These are phyloP conservation scores for Amyloporia xantha DNA, from an alignment of 768 basidiomycete species.

Conservation along the genomic window DNA sequence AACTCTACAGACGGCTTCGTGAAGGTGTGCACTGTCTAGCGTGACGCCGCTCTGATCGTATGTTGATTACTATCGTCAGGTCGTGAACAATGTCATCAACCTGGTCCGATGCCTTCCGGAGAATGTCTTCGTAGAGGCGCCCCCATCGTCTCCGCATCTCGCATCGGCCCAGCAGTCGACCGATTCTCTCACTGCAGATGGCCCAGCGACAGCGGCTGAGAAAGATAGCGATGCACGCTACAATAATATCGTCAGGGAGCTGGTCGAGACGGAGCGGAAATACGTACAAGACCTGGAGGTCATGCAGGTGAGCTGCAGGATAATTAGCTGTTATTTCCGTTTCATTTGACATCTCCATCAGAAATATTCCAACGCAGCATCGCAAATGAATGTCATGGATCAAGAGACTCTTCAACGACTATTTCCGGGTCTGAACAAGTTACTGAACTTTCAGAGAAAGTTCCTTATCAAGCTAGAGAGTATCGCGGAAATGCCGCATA, in stretches of 20 bases:
- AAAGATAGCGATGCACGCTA: slow-evolving; percentile 54
- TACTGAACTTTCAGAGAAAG: slow-evolving; percentile 93
- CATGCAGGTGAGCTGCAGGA: slow-evolving; percentile 69
- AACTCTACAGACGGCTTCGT: slow-evolving; percentile 92
- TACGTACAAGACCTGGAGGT: slow-evolving; percentile 96
- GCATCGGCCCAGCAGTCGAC: slow-evolving; percentile 51
- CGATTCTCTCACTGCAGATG: slow-evolving; percentile 48
- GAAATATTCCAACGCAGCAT: slow-evolving; percentile 85
- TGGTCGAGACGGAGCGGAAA: slow-evolving; percentile 92
- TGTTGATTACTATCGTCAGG: slow-evolving; percentile 36
- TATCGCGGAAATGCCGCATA: slow-evolving; percentile 76
- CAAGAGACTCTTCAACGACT: slow-evolving; percentile 94
- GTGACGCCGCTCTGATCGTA: slow-evolving; percentile 1
- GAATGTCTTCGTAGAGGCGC: slow-evolving; percentile 58
- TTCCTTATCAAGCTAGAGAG: slow-evolving; percentile 88
- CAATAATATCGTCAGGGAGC: slow-evolving; percentile 79
- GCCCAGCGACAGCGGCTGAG: slow-evolving; percentile 32
- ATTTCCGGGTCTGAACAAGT: slow-evolving; percentile 90
- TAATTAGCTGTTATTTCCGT: background rate
- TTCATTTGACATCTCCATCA: slow-evolving; percentile 25
- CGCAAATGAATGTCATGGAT: slow-evolving; percentile 79
- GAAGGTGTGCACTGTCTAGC: slow-evolving; percentile 57
- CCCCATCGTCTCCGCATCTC: slow-evolving; percentile 42
- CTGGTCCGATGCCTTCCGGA: slow-evolving; percentile 73
- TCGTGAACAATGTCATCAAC: slow-evolving; percentile 81